Evolutionary conservation across 306 rosid genomes (phyloP).

Genomic region (Abrus pulchellus): DNA sequence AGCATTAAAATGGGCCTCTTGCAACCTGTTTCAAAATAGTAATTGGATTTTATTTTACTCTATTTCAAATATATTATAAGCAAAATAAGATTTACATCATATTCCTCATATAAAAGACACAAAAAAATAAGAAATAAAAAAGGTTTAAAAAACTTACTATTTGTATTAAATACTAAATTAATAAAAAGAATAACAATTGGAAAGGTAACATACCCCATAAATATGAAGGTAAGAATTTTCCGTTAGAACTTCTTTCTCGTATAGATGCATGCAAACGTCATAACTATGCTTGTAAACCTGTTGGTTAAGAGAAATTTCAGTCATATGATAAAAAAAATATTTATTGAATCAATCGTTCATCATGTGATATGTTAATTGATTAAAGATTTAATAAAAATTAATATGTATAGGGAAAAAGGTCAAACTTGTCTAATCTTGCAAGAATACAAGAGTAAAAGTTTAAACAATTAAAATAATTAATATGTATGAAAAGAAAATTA

Average conservation of each 20-base stretch:
- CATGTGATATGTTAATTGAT: neutral
- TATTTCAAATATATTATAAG: conserved; percentile 33
- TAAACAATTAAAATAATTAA: no score
- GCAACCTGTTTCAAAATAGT: conserved; percentile 66
- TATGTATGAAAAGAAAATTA: conserved; percentile 42
- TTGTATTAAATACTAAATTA: neutral
- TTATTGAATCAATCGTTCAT: neutral
- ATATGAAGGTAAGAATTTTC: conserved; percentile 82
- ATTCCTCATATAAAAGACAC: neutral
- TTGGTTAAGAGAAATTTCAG: conserved; percentile 25
- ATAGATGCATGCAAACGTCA: conserved; percentile 85
- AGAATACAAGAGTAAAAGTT: neutral
- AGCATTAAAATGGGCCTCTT: conserved; percentile 74
- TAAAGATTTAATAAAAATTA: conserved; percentile 27
- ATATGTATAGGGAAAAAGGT: neutral
- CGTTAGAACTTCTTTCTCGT: conserved; percentile 89
- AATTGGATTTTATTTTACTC: neutral
- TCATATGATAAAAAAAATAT: conserved; percentile 30
- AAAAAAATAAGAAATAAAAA: neutral
- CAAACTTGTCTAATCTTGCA: conserved; percentile 16
- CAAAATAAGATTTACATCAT: neutral
- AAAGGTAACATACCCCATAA: conserved; percentile 70
- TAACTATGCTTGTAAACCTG: conserved; percentile 94
- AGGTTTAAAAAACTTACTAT: neutral
- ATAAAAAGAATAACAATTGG: conserved; percentile 20